phyloP scores from a whole-genome alignment of 805 yeast species.

The Candida oleophila region DNA sequence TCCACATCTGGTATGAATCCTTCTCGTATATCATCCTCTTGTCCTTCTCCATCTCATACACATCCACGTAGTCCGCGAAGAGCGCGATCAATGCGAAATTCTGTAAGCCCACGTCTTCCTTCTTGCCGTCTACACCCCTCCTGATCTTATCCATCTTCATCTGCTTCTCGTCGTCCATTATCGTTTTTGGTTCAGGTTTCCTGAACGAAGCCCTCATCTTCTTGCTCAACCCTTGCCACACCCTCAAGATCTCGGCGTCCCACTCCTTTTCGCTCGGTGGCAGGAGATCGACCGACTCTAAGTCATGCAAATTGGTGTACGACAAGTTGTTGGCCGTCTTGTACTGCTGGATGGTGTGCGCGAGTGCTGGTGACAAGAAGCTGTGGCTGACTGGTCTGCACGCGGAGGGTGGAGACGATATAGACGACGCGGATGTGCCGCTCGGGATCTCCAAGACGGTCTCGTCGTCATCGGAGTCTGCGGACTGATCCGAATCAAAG shows the following conservation, averaged over 20 bases:
- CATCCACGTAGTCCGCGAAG: constrained; percentile 71
- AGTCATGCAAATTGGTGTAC: constrained; percentile 26
- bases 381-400: constrained; percentile 21
- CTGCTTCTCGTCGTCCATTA: constrained; percentile 52
- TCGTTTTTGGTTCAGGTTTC: constrained; percentile 70
- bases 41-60: constrained; percentile 58
- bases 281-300: constrained; percentile 19
- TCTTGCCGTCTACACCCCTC: constrained; percentile 81
- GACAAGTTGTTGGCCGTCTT: constrained; percentile 21
- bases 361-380: constrained; percentile 27
- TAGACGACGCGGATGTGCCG: neutral
- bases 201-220: constrained; percentile 63
- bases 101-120: constrained; percentile 59
- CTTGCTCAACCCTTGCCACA: constrained; percentile 63
- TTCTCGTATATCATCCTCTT: constrained; percentile 55
- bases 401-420: constrained; percentile 11
- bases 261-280: constrained; percentile 66
- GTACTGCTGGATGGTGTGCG: constrained; percentile 17
- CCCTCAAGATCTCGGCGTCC: constrained; percentile 59
- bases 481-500: constrained; percentile 15
- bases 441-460: neutral
- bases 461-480: constrained; percentile 10
- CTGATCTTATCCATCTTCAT: constrained; percentile 66
- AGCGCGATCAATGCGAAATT: constrained; percentile 70
- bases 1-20: constrained; percentile 58